Conservation (phyloP, 2,329 filamentous ascomycete species). For the Penicillium sp. region DNA sequence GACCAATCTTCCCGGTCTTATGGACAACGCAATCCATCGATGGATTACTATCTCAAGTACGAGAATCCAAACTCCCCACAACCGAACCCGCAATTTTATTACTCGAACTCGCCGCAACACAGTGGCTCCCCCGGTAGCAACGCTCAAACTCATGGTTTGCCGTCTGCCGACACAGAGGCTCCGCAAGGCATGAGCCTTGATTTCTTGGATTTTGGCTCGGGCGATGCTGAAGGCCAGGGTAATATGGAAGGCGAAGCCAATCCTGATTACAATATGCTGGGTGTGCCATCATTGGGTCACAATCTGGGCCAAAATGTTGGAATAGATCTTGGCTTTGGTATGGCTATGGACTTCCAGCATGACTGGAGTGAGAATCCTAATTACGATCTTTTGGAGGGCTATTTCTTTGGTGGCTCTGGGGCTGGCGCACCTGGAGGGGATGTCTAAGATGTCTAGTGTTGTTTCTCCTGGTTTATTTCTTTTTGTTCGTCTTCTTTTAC, state of each 20-base stretch:
- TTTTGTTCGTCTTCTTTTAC: not conserved
- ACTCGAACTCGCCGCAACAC: constrained; percentile 29
- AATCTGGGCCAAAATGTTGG: constrained; percentile 34
- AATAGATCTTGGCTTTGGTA: constrained; percentile 39
- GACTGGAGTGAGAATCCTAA: constrained; percentile 43
- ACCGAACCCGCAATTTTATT: constrained; percentile 28
- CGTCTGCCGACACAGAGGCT: constrained; percentile 18
- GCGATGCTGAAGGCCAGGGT: constrained; percentile 23
- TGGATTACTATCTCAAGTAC: constrained; percentile 31
- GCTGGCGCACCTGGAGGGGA: constrained; percentile 22
- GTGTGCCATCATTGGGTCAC: constrained; percentile 25
- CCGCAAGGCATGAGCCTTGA: constrained; percentile 42
- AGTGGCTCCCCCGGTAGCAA: constrained; percentile 26
- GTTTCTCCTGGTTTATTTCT: not conserved
- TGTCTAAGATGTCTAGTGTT: constrained; percentile 3
- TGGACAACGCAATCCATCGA: constrained; percentile 23
- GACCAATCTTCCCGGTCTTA: constrained; percentile 22
- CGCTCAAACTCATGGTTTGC: constrained; percentile 19
- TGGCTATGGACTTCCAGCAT: constrained; percentile 40
- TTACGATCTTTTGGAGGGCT: constrained; percentile 48
- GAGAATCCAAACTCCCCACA: constrained; percentile 29
- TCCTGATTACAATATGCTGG: constrained; percentile 23
- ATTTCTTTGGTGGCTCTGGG: constrained; percentile 46
- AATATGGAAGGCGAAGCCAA: constrained; percentile 24
- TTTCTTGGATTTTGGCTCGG: constrained; percentile 46